Evolutionary conservation across 2,329 filamentous ascomycete species (phyloP).

Genomic region (Diplodia scrobiculata): DNA sequence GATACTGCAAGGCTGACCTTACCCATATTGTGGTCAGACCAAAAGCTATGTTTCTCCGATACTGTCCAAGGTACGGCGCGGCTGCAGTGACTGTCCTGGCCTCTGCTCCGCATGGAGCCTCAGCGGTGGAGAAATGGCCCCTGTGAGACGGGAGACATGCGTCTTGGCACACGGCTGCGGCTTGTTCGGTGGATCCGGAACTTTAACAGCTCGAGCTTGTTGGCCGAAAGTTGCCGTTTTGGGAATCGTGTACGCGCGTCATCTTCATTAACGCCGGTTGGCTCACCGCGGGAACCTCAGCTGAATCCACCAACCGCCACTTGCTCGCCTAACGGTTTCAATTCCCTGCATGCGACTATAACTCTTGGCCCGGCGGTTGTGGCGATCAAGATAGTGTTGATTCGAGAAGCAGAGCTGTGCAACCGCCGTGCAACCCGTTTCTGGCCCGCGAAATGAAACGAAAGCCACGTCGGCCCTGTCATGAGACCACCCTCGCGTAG

Average conservation of each 20-base stretch:
- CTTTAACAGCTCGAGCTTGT: slow-evolving; percentile 10
- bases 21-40: neutral
- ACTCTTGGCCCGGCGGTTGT: neutral
- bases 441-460: neutral
- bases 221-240: slow-evolving; percentile 10
- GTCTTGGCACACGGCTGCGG: neutral
- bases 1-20: slow-evolving; percentile 12
- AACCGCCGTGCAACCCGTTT: slow-evolving; percentile 5
- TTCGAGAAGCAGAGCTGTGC: neutral
- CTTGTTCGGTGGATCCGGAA: slow-evolving; percentile 4
- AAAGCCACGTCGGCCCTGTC: slow-evolving; percentile 9
- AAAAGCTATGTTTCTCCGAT: slow-evolving; percentile 14
- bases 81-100: neutral
- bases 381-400: slow-evolving; percentile 5
- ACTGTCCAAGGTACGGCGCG: neutral
- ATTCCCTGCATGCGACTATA: neutral
- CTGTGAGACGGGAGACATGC: neutral
- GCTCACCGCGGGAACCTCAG: slow-evolving; percentile 15
- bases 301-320: neutral
- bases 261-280: neutral
- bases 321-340: slow-evolving; percentile 2
- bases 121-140: neutral
- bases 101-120: slow-evolving; percentile 12
- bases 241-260: slow-evolving; percentile 14
- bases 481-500: slow-evolving; percentile 1